Conservation (phyloP, 1,139 yeast genomes). For the Kodamaea ohmeri region DNA sequence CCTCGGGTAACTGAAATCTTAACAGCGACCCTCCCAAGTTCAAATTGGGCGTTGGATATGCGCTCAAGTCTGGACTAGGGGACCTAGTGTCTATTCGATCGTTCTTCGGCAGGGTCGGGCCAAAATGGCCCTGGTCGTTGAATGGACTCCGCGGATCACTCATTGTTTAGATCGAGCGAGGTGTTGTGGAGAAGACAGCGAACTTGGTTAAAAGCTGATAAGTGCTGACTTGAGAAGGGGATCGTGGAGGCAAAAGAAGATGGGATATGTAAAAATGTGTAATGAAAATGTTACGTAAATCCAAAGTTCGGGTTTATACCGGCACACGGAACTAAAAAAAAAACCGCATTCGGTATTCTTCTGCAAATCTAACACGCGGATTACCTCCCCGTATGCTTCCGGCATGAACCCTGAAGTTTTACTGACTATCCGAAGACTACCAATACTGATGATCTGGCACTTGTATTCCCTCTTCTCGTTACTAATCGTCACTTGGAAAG, state of each 20-base stretch:
- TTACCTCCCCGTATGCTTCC: no score
- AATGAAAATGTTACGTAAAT: not conserved
- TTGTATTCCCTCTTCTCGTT: no score
- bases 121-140: conserved; percentile 4
- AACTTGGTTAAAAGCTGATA: not conserved
- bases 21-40: conserved; percentile 9
- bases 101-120: not conserved
- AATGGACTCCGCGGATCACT: conserved; percentile 6
- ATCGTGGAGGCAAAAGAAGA: not conserved
- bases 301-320: not conserved
- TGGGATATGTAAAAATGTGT: not conserved
- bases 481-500: not conserved
- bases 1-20: conserved; percentile 11
- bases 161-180: not conserved
- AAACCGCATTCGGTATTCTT: not conserved
- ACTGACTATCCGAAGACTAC: no score
- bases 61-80: conserved; percentile 3
- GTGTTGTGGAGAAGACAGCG: not conserved
- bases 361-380: no score
- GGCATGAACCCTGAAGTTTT: not conserved
- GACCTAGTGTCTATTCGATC: conserved; percentile 1
- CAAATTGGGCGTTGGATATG: conserved; percentile 28
- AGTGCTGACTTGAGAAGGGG: not conserved
- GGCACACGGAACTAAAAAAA: conserved; percentile 1
- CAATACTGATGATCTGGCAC: no score